A percentile compares a stretch with the other conserved stretches of the same genome.
phyloP scores from a whole-genome alignment of 768 basidiomycete genomes.

The Ephemerocybe angulata region DNA sequence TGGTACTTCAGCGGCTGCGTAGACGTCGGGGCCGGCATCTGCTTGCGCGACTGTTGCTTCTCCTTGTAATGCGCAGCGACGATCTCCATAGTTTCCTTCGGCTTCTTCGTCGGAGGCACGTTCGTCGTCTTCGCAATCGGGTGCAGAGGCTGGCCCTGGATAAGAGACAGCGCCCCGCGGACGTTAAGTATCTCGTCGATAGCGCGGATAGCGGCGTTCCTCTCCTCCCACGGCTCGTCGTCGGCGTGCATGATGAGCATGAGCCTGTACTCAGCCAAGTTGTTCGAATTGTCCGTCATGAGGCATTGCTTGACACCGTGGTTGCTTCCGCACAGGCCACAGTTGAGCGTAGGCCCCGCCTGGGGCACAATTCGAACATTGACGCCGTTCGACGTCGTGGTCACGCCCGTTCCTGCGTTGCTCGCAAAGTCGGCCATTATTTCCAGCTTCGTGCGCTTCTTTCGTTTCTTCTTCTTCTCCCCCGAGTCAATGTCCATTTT shows the following conservation, averaged over 20 bases:
- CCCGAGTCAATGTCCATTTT: conserved; percentile 13
- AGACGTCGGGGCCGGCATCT: neutral
- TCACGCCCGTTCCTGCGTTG: no score
- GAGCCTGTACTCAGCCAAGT: conserved; percentile 65
- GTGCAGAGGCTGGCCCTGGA: conserved; percentile 62
- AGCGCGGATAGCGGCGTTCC: conserved; percentile 63
- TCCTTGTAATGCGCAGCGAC: conserved; percentile 8
- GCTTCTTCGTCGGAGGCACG: conserved; percentile 31
- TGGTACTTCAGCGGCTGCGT: neutral
- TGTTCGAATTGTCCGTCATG: conserved; percentile 64
- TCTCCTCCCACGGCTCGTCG: conserved; percentile 62
- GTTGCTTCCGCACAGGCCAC: conserved; percentile 57
- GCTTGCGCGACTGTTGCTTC: conserved; percentile 2
- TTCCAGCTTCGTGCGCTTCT: conserved; percentile 13
- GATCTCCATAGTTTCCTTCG: conserved; percentile 21
- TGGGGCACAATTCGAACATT: neutral
- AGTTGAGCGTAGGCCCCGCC: conserved; percentile 23
- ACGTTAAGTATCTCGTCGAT: conserved; percentile 63
- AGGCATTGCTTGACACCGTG: conserved; percentile 54
- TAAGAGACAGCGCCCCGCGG: conserved; percentile 53
- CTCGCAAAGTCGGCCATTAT: no score
- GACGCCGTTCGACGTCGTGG: no score
- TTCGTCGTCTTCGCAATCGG: conserved; percentile 30
- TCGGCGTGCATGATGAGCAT: conserved; percentile 62
- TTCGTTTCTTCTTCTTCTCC: conserved; percentile 15